Evolutionary conservation across 345 rosid genomes (phyloP), one percentile per base, ranked within the genome.

Genomic region (Acer negundo): DNA sequence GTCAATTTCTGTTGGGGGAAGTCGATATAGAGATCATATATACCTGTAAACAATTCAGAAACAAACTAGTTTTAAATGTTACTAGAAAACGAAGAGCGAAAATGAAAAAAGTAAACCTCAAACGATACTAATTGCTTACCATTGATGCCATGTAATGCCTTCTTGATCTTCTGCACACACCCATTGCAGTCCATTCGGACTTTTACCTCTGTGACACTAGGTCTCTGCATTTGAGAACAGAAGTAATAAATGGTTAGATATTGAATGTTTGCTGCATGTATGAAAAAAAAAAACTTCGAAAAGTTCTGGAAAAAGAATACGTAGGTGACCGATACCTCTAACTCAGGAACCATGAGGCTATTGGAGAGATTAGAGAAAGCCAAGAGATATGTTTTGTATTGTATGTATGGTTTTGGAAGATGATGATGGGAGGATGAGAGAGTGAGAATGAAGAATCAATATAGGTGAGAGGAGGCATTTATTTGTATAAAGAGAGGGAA

Each of bases 151-250:
- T 89, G 84, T 6, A 90, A 73, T 0, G 91, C 90, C 81, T 84
- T 92, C 86, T 87, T 92, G 80, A 92, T 89, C 89, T 92, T 92
- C 83, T 90, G 97, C 4, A 92, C 90, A 3, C 94, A 92, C 8
- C 94, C 97, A 1, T 90, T 90, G 71, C 97, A 92, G 89, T 92
- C 94, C 85, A 92, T 86, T 62, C 91, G 91, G 89, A 92, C 91
- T 26, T 86, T 82, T 62, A 92, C 83, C 85, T 92, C 94, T 0
- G 87, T 90, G 44, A 92, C 80, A 23, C 81, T 76, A 82, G 93
- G 91, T 74, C 82, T 92, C 92, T 92, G 86, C 85, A 80, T 26
- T 22, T 10, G 24, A 59, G 31, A 16, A 28, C 53, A 3, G 10
- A 76, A 56, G 10, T 6, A 20, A 49, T 6, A 20, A 49, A 19